Conservation (phyloP, 140 eudicot genomes). For the Stevia rebaudiana region DNA sequence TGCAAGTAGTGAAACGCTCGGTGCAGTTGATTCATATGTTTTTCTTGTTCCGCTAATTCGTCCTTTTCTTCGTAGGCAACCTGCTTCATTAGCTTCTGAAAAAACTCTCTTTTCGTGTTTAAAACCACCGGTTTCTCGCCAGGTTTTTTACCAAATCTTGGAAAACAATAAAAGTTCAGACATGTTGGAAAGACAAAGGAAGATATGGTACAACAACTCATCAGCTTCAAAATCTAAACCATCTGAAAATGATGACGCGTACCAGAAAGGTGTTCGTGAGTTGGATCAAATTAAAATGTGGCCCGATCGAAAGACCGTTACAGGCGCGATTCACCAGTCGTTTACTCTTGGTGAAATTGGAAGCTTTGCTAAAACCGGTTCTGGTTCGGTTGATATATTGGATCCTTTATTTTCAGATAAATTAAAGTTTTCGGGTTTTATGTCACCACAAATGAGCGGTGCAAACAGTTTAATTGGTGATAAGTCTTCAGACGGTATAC, state of each 20-base stretch:
- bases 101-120: constrained; percentile 68
- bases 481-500: constrained; percentile 80
- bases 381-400: constrained; percentile 38
- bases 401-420: constrained; percentile 65
- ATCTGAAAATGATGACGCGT: constrained; percentile 43
- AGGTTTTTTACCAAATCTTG: constrained; percentile 55
- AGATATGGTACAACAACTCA: constrained; percentile 88
- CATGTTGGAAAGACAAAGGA: constrained; percentile 96
- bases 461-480: constrained; percentile 57
- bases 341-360: constrained; percentile 42
- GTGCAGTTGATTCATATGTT: constrained; percentile 92
- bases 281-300: constrained; percentile 63
- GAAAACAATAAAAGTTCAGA: constrained; percentile 85
- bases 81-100: constrained; percentile 78
- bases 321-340: constrained; percentile 31
- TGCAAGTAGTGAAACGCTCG: constrained; percentile 81
- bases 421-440: constrained; percentile 77
- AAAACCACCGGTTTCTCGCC: constrained; percentile 78
- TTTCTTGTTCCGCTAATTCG: constrained; percentile 81
- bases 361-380: constrained; percentile 38
- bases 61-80: constrained; percentile 88
- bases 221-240: constrained; percentile 61
- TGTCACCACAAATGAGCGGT: constrained; percentile 76
- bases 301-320: constrained; percentile 51
- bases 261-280: constrained; percentile 51